Base-by-base conservation (phyloP, 2,329 filamentous ascomycete genomes). In the Monosporascus sp. region DNA sequence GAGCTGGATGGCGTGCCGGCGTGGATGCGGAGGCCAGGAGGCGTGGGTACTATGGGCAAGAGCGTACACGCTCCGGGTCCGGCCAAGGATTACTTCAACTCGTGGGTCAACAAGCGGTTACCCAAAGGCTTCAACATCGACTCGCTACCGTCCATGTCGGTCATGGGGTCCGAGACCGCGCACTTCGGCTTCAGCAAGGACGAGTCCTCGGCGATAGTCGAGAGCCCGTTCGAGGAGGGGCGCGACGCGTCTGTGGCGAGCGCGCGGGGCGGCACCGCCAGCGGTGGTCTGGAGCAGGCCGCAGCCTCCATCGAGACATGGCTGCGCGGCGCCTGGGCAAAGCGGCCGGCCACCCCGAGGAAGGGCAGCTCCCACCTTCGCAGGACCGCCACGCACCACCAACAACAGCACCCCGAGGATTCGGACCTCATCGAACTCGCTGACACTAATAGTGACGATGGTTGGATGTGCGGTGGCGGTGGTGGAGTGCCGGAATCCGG, bases 261-360 rank as follows among this genome's bases (percentile, higher is more conserved):
- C 5, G 70, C 72, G n/a, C 71, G 73, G 48, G 76, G 79, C 47
- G 77, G 78, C 17, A 77, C 71, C 3, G 76, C 80, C 1, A 77
- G 78, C 15, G 77, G 71, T 3, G 76, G 80, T 1, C 74, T 97
- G 3, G 91, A 96, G 63, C 89, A 92, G 58, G 86, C 96, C 9
- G 91, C 92, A 1, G 88, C 90, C 6, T 87, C 88, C 2, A 86
- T 97, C 31, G 94, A 97, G 72, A 88, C 86, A 1, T 99, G 94
- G 91, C 77, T 97, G 54, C 80, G 92, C 55, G 90, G 90, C 57
- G 85, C 96, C 38, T 90, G 90, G 55, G 76, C 80, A 6, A 86
- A 86, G 64, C 77, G 81, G 5, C 77, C 79, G 1, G 70, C 71
- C 20, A 81, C 79, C n/a, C 79, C 79, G 1, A 69, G 73, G 25